Evolutionary conservation across 352 stramenopile genomes (phyloP).

Genomic region (Phytophthora vignae): DNA sequence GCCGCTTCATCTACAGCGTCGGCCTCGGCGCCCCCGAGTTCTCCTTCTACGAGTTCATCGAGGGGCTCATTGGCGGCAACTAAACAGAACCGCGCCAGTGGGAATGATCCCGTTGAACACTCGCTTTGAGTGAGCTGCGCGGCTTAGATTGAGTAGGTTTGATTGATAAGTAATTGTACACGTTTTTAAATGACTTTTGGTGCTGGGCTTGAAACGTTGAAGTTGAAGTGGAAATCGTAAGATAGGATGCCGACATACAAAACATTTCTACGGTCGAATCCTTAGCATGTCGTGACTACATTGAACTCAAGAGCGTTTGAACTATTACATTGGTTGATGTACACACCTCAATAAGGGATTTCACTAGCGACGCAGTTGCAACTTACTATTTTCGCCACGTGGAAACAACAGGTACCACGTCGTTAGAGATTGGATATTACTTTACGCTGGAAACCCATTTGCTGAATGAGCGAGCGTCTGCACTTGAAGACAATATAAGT

Average conservation of each 20-base stretch:
- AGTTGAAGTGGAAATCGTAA: too few species aligned
- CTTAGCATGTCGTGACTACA: too few species aligned
- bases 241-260: too few species aligned
- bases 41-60: slow-evolving; percentile 89
- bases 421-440: slow-evolving; percentile 27
- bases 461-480: too few species aligned
- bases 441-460: not conserved
- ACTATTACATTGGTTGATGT: too few species aligned
- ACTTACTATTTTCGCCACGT: too few species aligned
- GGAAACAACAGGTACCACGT: slow-evolving; percentile 14
- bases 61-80: slow-evolving; percentile 57
- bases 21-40: slow-evolving; percentile 80
- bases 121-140: slow-evolving; percentile 1
- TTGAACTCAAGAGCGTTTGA: too few species aligned
- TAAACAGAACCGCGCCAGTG: slow-evolving; percentile 8
- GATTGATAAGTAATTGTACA: slow-evolving; percentile 26
- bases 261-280: too few species aligned
- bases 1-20: slow-evolving; percentile 83
- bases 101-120: not conserved
- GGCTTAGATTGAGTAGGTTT: slow-evolving; percentile 29
- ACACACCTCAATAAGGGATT: too few species aligned
- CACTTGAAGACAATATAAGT: too few species aligned
- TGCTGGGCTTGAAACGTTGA: too few species aligned
- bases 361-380: too few species aligned
- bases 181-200: slow-evolving; percentile 5